Base-by-base conservation (phyloP, 2,329 filamentous ascomycete species). In the Colletotrichum endophyticum region DNA sequence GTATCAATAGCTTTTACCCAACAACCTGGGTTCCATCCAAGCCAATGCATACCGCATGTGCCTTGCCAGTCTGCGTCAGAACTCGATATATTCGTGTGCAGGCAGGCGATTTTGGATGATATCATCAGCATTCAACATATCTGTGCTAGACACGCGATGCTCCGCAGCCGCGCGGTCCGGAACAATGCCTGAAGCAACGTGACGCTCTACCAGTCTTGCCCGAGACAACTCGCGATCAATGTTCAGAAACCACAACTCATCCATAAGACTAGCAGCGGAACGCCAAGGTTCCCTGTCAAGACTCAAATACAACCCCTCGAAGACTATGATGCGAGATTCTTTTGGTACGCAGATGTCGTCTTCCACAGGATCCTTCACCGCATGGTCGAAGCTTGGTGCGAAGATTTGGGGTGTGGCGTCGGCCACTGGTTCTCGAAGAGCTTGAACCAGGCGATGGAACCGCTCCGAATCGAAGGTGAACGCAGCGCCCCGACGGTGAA, bases 341-440 rank as follows among this genome's bases (percentile, higher is more conserved):
- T 59, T 59, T 28, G 56, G 56, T 59, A 59, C 56, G 4, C 56
- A 59, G 19, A 59, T 59, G 22, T 59, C 56, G 56, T 28, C 56
- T 28, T 59, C 56, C 22, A 59, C 25, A 6, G 56, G 56, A 28
- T 59, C 56, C 22, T 59, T 59, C 56, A 59, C 13, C 0, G 56
- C 56, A 28, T 59, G 56, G 56, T 59, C 56, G 56, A 59, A 59
- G 56, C 56, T 59, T 0, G 56, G 56, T 0, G 56, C 56, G n/a
- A 59, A 59, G 25, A 28, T 59, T 0, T 28, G 0, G 25, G 56
- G 56, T 7, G 25, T 59, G 2, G 22, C 16, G 56, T 28, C 25
- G 56, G 56, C 28, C 27, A 59, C 25, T 3, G 56, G 27, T 19
- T 59, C 22, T 59, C 56, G 56, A 0, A 59, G 25, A 1, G 25